phyloP scores from a whole-genome alignment of 177 flowering plant species.

The Vitis hybrid region DNA sequence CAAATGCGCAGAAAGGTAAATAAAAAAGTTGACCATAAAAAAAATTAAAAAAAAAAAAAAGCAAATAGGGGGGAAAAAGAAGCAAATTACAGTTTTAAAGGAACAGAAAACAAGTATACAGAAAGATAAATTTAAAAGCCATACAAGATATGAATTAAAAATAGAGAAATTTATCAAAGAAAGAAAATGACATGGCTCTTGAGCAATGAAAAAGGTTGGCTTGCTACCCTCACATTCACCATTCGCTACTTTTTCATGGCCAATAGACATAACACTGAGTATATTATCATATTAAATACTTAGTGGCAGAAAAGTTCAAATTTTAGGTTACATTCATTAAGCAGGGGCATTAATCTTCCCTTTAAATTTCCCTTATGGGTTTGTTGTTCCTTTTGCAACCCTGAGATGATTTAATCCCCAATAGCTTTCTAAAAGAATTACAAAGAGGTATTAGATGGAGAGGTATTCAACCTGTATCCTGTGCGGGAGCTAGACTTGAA shows the following conservation, averaged over 20 bases:
- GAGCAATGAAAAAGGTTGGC: background rate
- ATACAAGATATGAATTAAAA: background rate
- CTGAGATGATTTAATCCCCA: background rate
- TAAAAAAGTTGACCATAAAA: background rate
- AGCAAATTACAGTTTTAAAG: background rate
- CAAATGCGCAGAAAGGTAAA: background rate
- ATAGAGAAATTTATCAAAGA: background rate
- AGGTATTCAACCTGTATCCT: slow-evolving; percentile 69
- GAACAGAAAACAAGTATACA: background rate
- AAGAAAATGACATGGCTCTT: background rate
- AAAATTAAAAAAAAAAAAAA: background rate
- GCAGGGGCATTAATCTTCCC: no score
- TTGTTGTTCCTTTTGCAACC: background rate
- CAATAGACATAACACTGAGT: background rate
- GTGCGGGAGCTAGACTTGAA: slow-evolving; percentile 82
- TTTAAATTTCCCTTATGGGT: no score
- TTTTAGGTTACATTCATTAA: background rate
- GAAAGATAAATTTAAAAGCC: background rate
- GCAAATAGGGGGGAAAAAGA: background rate
- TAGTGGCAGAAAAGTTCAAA: background rate
- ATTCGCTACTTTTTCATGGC: background rate
- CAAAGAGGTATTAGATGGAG: background rate
- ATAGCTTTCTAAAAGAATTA: background rate
- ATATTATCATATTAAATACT: background rate
- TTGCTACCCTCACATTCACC: background rate